phyloP scores from a whole-genome alignment of 176 grass and related monocot species.

The Avena eriantha region DNA sequence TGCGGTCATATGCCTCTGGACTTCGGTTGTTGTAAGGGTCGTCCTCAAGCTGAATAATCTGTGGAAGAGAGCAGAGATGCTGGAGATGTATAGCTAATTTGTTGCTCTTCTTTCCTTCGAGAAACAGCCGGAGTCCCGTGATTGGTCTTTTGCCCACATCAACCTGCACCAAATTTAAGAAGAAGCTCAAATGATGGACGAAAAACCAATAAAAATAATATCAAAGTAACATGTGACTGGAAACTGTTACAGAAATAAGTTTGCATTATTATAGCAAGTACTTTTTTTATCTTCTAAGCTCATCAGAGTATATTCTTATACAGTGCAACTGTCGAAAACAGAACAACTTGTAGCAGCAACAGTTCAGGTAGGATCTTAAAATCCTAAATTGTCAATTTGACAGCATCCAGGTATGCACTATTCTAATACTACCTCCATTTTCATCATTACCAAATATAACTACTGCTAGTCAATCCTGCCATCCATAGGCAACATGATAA shows the following conservation, averaged over 20 bases:
- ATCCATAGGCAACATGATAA: neutral
- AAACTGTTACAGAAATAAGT: neutral
- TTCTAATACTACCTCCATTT: neutral
- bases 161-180: constrained; percentile 60
- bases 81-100: constrained; percentile 92
- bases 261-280: neutral
- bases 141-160: constrained; percentile 86
- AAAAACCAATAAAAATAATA: neutral
- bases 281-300: neutral
- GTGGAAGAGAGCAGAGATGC: constrained; percentile 91
- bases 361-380: neutral
- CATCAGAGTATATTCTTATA: neutral
- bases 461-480: neutral
- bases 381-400: neutral
- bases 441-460: neutral
- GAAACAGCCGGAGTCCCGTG: constrained; percentile 77
- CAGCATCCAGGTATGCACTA: neutral
- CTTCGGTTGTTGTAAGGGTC: constrained; percentile 56
- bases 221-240: neutral
- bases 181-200: neutral
- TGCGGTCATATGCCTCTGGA: constrained; percentile 66
- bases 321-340: neutral
- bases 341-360: neutral
- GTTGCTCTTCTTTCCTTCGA: constrained; percentile 97
- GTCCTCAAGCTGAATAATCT: constrained; percentile 73